Conservation (phyloP, 1,284 basidiomycete species). For the Wallemia mellicola region DNA sequence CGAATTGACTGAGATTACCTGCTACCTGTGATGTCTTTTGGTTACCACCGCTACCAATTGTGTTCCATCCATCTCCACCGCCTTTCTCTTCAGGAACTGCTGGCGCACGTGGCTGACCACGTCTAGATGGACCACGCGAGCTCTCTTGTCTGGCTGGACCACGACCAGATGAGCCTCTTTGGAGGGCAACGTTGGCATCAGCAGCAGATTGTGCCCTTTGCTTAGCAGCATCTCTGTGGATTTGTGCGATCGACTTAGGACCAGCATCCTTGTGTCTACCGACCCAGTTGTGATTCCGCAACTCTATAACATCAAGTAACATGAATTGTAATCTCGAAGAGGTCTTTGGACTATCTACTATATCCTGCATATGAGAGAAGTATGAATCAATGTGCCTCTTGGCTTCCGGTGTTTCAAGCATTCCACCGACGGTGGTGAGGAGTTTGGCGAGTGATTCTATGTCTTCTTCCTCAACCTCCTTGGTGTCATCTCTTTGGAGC, state of each 20-base stretch:
- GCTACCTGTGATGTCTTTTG: constrained; percentile 55
- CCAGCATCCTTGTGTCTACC: constrained; percentile 38
- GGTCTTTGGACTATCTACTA: constrained; percentile 40
- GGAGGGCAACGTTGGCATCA: constrained; percentile 22
- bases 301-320: constrained; percentile 59
- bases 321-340: constrained; percentile 77
- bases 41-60: constrained; percentile 25
- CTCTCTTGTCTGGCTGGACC: constrained; percentile 22
- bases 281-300: constrained; percentile 55
- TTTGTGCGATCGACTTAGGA: constrained; percentile 64
- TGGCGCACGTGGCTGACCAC: constrained; percentile 39
- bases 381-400: constrained; percentile 67
- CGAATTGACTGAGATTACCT: constrained; percentile 59
- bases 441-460: constrained; percentile 87
- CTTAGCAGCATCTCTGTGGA: constrained; percentile 32
- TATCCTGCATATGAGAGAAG: constrained; percentile 60
- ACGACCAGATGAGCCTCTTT: constrained; percentile 43
- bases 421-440: constrained; percentile 54
- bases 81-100: constrained; percentile 64
- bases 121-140: constrained; percentile 8
- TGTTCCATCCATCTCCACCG: constrained; percentile 18
- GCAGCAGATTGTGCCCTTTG: constrained; percentile 1
- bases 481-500: constrained; percentile 64
- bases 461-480: constrained; percentile 63
- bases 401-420: constrained; percentile 50